Evolutionary conservation across 2,329 filamentous ascomycete species (phyloP), one percentile per base, ranked within the genome.

Genomic region (Pseudogymnoascus pannorum): DNA sequence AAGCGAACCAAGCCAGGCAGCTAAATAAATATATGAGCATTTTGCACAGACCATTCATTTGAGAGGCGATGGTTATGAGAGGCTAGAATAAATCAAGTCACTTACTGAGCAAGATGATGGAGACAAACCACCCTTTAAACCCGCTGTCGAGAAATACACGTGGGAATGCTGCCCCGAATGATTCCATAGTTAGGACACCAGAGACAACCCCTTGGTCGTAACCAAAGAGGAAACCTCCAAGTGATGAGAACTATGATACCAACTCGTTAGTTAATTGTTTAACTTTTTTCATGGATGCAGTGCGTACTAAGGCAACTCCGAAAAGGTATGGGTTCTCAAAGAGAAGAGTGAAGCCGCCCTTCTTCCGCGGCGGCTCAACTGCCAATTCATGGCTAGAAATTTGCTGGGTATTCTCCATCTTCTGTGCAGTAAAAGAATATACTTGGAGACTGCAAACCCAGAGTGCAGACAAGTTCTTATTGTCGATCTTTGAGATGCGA

Each of bases 41-140:
- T 59, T 6, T n/a, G 12, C 58, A 31, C 18, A 22, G 16, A 31
- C 35, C 24, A 33, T 16, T 12, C 2, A 26, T 31, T 26, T 22
- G 40, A 29, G 35, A 44, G 22, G 24, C 40, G 20, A 6, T 44
- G 40, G 7, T 44, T 14, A 24, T 44, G 40, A 26, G 20, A 3
- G n/a, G 16, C 20, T 16, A 42, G 2, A 18, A 8, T 14, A 40
- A 11, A 12, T 16, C n/a, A 51, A 29, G 29, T 26, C 20, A 66
- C 70, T 60, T 65, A 75, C 73, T 70, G 0, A 82, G 70, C 8
- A 80, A 68, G 4, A 82, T 69, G 2, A 75, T 78, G 5, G 80
- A 80, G 1, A 81, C 78, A 59, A 81, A 80, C 79, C 79, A 81
- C 31, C 79, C 79, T 63, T 81, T 79, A 69, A 79, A 79, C 9